Evolutionary conservation across 768 basidiomycete genomes (phyloP), one percentile per base, ranked within the genome.

Genomic region (Amanita thiersii): DNA sequence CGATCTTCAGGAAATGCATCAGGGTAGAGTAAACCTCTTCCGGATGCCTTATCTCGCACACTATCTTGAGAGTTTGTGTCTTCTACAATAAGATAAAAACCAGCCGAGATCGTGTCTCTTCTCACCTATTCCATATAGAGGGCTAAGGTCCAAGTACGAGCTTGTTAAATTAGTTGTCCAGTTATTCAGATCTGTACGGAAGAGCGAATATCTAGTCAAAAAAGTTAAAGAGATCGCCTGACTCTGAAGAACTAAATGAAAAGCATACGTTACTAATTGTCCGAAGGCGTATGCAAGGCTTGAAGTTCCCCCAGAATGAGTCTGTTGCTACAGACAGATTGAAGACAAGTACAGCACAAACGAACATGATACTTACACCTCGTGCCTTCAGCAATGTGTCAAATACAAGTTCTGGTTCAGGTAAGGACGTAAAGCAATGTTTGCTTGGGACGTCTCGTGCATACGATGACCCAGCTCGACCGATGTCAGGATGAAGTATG

Each of bases 201-300:
- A 81, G 7, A 79, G 56, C 4, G 65, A 69, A 56, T 82, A 81
- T 36, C 43, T 44, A 28, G 1, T 10, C 11, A 25, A 14, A 23
- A 35, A 7, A 38, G 26, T 30, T 24, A 5, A 4, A 9, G 11
- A 11, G n/a, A 2, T 19, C 10, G 12, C 3, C 3, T 11, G 3
- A 5, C 3, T 31, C 5, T 14, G 18, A 8, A 25, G n/a, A 14
- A 26, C 5, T 3, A 14, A 5, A 5, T 15, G 8, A 11, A 38
- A n/a, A n/a, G n/a, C 37, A 10, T 37, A 45, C 44, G 73, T 79
- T 44, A 83, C 67, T 26, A 82, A 58, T 23, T 76, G 64, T 2
- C 81, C 83, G 47, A 80, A 81, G 2, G 81, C 76, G 49, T 83
- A 84, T 50, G 77, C 73, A 33, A 80, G 50, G 50, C 68, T 73